Conservation (phyloP, 306 rosid genomes). For the Cotoneaster glaucophyllus region DNA sequence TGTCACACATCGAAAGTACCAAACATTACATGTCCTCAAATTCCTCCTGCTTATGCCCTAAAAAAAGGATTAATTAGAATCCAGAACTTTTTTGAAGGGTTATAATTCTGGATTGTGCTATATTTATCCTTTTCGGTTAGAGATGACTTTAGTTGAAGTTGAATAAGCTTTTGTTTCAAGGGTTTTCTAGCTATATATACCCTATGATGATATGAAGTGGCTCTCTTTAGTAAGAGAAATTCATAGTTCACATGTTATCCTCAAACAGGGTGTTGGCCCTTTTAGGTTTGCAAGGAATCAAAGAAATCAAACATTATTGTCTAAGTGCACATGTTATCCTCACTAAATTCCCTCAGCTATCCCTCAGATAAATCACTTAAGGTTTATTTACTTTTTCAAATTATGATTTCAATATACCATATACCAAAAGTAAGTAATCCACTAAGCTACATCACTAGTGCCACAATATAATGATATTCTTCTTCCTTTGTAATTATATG, state of each 20-base stretch:
- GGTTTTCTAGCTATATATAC: neutral
- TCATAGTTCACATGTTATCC: neutral
- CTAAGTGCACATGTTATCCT: conserved; percentile 4
- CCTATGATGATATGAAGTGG: neutral
- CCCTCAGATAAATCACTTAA: too few species aligned
- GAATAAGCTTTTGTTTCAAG: neutral
- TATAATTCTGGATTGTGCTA: too few species aligned
- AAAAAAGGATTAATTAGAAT: neutral
- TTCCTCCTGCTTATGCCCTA: too few species aligned
- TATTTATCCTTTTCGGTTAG: too few species aligned
- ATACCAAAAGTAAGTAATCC: neutral
- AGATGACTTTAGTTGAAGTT: too few species aligned
- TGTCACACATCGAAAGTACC: too few species aligned
- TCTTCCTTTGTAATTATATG: too few species aligned
- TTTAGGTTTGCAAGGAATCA: neutral
- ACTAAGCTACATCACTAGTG: neutral
- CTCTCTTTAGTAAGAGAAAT: neutral
- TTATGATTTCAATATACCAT: too few species aligned
- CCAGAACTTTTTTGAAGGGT: neutral
- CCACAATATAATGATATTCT: neutral
- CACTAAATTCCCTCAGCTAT: neutral
- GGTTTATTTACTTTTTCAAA: too few species aligned
- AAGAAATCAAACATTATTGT: neutral
- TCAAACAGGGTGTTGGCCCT: neutral
- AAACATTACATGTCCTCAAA: too few species aligned